Percentiles rank a stretch among this genome's conserved stretches.
phyloP scores from a whole-genome alignment of 208 protist genomes.

The Porcisia hertigi region DNA sequence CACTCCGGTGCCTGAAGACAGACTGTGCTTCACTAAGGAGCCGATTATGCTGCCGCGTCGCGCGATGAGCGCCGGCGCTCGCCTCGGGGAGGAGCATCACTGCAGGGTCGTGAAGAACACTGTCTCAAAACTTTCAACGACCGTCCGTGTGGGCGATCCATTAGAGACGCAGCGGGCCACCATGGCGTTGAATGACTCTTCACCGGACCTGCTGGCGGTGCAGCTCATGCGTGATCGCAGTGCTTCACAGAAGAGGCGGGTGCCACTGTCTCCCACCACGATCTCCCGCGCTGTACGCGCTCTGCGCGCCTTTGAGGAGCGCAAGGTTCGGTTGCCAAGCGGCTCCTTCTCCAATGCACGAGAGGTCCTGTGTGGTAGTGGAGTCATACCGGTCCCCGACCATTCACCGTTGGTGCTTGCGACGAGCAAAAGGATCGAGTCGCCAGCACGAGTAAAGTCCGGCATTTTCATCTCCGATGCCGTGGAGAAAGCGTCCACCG shows the following conservation, averaged over 20 bases:
- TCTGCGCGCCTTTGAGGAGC: slow-evolving; percentile 45
- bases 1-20: neutral
- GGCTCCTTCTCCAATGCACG: slow-evolving; percentile 33
- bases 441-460: neutral
- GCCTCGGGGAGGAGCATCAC: slow-evolving; percentile 14
- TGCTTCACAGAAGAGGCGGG: slow-evolving; percentile 16
- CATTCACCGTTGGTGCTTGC: slow-evolving; percentile 41
- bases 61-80: slow-evolving; percentile 44
- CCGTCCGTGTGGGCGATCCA: neutral
- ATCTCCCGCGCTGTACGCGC: slow-evolving; percentile 41
- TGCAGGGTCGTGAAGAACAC: neutral
- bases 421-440: slow-evolving; percentile 4
- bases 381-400: slow-evolving; percentile 31
- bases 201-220: slow-evolving; percentile 49
- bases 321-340: slow-evolving; percentile 44
- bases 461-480: slow-evolving; percentile 39
- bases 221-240: slow-evolving; percentile 47
- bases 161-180: slow-evolving; percentile 10
- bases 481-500: slow-evolving; percentile 23
- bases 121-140: neutral
- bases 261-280: slow-evolving; percentile 43
- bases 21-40: slow-evolving; percentile 27
- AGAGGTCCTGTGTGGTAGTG: slow-evolving; percentile 25
- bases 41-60: slow-evolving; percentile 47
- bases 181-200: slow-evolving; percentile 37